Base-by-base conservation (phyloP, 192 early-diverging fungal genomes). In the Coemansia sp. region DNA sequence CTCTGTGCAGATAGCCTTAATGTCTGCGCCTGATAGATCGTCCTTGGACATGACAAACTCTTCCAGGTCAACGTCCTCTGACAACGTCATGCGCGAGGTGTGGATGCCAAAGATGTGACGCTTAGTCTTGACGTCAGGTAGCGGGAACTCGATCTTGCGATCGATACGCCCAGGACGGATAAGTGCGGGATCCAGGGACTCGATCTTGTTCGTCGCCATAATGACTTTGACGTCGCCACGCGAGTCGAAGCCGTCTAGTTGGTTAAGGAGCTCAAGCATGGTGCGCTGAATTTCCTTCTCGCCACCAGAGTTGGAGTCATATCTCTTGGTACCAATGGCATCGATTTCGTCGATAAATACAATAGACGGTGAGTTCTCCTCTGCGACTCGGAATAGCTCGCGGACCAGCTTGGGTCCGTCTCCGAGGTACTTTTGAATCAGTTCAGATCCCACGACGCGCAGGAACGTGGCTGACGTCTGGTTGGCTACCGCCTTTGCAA, bases 261-360 rank as follows among this genome's bases (percentile, higher is more conserved):
- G 97, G 75, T 95, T 99, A 65, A 99, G 78, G 15, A 99, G 87
- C 80, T 99, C 97, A 72, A 99, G 84, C 92, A 99, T 92, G 36
- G 94, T 99, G 73, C 97, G 89, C 82, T 99, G 97, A 59, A 99
- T 95, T 76, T 99, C 97, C 32, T 94, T 85, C 67, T 98, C 97
- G 66, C 94, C 97, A 39, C 96, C 94, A 8, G 95, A 95, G 57
- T 90, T 93, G 21, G 94, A 94, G 41, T 97, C 95, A 71, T 96
- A 97, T 85, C 93, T 91, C 84, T 99, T 99, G 34, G 96, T 99
- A 59, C 94, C 97, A 48, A 99, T 87, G 17, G 97, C 97, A 72
- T 99, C 97, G 69, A 99, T 97, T 85, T 99, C 97, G 77, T 99
- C 97, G 80, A 99, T 99, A 77, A 99, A 98, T 64, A 99, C 94